Evolutionary conservation across 768 basidiomycete genomes (phyloP).

Genomic region (Agrocybe praecox): DNA sequence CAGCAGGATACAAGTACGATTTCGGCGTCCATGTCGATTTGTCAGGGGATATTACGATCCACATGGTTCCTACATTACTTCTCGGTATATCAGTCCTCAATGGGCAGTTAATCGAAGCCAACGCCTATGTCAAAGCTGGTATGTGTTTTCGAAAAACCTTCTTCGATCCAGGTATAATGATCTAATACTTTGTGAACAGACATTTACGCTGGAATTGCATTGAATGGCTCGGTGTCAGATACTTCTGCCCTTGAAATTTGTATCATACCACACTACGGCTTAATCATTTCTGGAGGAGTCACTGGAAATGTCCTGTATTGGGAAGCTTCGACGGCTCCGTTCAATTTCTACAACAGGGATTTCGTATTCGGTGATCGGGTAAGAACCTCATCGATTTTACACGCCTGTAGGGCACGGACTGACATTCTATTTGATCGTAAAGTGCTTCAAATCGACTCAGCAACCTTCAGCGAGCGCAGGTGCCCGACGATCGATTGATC

Average conservation of each 20-base stretch:
- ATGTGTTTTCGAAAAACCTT: neutral
- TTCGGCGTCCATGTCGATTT: constrained; percentile 23
- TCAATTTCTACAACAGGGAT: constrained; percentile 6
- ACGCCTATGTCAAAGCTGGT: constrained; percentile 20
- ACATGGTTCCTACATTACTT: constrained; percentile 23
- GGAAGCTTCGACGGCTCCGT: constrained; percentile 2
- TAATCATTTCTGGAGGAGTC: constrained; percentile 12
- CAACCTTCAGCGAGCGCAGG: too few relatives aligned
- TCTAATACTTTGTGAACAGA: constrained; percentile 5
- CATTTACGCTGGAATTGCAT: constrained; percentile 17
- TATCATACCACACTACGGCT: constrained; percentile 12
- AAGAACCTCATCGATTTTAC: neutral
- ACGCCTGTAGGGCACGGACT: too few relatives aligned
- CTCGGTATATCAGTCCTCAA: constrained; percentile 24
- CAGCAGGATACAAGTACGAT: neutral
- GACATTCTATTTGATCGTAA: too few relatives aligned
- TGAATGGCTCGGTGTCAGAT: constrained; percentile 20
- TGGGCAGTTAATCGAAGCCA: constrained; percentile 25
- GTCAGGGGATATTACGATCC: constrained; percentile 20
- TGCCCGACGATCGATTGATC: too few relatives aligned
- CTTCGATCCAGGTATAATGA: too few relatives aligned
- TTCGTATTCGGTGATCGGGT: neutral
- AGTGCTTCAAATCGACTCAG: too few relatives aligned
- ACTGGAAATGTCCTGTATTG: constrained; percentile 13
- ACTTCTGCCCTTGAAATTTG: constrained; percentile 7